A percentile compares a stretch with the other conserved stretches of the same genome.
These are phyloP conservation scores for Gilbertella persicaria DNA, from an alignment of 371 early-diverging fungal species.

Conservation along the genomic window DNA sequence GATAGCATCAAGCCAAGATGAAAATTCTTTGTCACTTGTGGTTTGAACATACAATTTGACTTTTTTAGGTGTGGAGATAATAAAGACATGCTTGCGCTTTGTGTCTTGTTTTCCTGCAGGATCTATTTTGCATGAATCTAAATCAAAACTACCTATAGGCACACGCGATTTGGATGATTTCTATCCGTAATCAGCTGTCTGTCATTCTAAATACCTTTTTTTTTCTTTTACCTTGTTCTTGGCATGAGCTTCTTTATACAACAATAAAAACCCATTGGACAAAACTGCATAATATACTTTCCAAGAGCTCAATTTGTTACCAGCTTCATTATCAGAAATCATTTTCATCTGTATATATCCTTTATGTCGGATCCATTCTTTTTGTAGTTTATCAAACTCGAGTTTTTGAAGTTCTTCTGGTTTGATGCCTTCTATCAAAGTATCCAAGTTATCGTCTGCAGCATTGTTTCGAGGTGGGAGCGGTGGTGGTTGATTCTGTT, in stretches of 20 bases:
- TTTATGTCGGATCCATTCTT: slow-evolving; percentile 40
- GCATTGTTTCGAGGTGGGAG: neutral
- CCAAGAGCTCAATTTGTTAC: slow-evolving; percentile 40
- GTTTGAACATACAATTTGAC: slow-evolving; percentile 46
- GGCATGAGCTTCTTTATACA: slow-evolving; percentile 43
- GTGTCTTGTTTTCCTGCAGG: slow-evolving; percentile 45
- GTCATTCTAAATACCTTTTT: neutral
- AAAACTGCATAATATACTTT: slow-evolving; percentile 48
- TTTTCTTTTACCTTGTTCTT: slow-evolving; percentile 35
- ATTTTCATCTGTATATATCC: slow-evolving; percentile 53
- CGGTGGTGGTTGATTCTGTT: neutral
- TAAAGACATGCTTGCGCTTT: slow-evolving; percentile 31
- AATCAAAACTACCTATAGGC: slow-evolving; percentile 51
- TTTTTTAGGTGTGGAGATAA: slow-evolving; percentile 32
- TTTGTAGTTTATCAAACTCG: slow-evolving; percentile 37
- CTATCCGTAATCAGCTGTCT: neutral
- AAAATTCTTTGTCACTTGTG: slow-evolving; percentile 40
- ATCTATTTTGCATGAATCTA: slow-evolving; percentile 47
- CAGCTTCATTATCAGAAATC: slow-evolving; percentile 47
- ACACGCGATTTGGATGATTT: slow-evolving; percentile 27
- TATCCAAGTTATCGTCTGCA: slow-evolving; percentile 13
- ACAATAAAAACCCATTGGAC: slow-evolving; percentile 41
- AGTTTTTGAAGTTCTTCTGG: slow-evolving; percentile 26
- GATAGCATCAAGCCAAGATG: slow-evolving; percentile 50
- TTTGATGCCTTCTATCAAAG: slow-evolving; percentile 11